phyloP scores from a whole-genome alignment of 306 rosid species.

The Morella rubra region DNA sequence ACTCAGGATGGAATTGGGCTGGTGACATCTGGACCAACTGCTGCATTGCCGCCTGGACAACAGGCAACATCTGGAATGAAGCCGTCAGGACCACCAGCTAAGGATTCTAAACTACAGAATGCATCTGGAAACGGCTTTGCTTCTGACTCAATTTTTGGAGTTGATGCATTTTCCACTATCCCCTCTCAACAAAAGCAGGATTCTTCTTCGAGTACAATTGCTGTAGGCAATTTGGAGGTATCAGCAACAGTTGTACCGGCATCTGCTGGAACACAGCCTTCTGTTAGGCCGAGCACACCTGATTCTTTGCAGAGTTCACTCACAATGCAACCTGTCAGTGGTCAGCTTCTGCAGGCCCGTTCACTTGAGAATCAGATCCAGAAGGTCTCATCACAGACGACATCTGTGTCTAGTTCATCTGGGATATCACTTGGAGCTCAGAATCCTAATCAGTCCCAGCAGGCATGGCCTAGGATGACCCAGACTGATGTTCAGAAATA shows the following conservation, averaged over 20 bases:
- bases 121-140: slow-evolving; percentile 66
- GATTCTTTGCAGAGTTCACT: slow-evolving; percentile 53
- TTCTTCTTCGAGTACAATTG: slow-evolving; percentile 46
- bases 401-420: slow-evolving; percentile 35
- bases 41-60: slow-evolving; percentile 46
- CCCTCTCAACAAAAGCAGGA: slow-evolving; percentile 56
- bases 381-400: slow-evolving; percentile 40
- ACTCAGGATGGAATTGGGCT: slow-evolving; percentile 56
- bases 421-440: slow-evolving; percentile 48
- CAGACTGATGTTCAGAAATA: slow-evolving; percentile 84
- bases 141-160: slow-evolving; percentile 66
- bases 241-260: slow-evolving; percentile 53
- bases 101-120: slow-evolving; percentile 42
- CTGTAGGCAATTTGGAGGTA: slow-evolving; percentile 38
- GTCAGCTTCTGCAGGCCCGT: slow-evolving; percentile 52
- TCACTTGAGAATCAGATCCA: slow-evolving; percentile 52
- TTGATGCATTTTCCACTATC: slow-evolving; percentile 65
- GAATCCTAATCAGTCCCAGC: slow-evolving; percentile 57
- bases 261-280: slow-evolving; percentile 50
- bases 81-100: slow-evolving; percentile 45
- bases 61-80: slow-evolving; percentile 46
- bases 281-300: slow-evolving; percentile 41
- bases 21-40: slow-evolving; percentile 51
- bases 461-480: slow-evolving; percentile 88
- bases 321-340: slow-evolving; percentile 48